Evolutionary conservation across 306 rosid genomes (phyloP), one percentile per base, ranked within the genome.

Genomic region (Dicorynia guianensis): DNA sequence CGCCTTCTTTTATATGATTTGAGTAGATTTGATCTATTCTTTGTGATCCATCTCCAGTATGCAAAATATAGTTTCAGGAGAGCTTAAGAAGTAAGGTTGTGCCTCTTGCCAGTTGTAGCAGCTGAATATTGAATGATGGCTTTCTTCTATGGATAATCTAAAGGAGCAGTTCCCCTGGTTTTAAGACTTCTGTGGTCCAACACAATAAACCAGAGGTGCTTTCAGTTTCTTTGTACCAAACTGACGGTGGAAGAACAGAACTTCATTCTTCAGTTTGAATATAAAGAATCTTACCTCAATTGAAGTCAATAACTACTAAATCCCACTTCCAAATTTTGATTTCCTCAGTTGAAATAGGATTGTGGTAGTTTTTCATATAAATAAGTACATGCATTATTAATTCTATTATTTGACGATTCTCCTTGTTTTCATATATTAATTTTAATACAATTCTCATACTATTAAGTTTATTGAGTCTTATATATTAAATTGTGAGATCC

Each of bases 181-280:
- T 43, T 25, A 58, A 47, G 77, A 52, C 71, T 59, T 61, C 2
- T 42, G 71, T 67, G 76, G 76, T 63, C 81, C 71, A 17, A 17
- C 6, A 14, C 35, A 59, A 33, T 11, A 61, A 55, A 13, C 33
- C 1, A 18, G 35, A 7, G 18, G 18, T 56, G 18, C 77, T 63
- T 76, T 42, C 35, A 33, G 77, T 63, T 40, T 74, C 59, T 84
- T 63, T 81, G 35, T 69, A 84, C 88, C 85, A 81, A 84, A 77
- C 67, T 81, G 87, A 67, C 84, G 84, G 87, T 71, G 87, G 66
- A 83, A 71, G 18, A 76, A 38, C 75, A 42, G 15, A 20, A 69
- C 35, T 9, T 18, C 54, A 49, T 44, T 63, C 48, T 44, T 5
- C 35, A 52, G 55, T 56, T 62, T 55, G 71, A 52, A 43, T 72